These are phyloP conservation scores for Fusarium algeriense DNA, from an alignment of 2,329 filamentous ascomycete genomes.

Conservation along the genomic window DNA sequence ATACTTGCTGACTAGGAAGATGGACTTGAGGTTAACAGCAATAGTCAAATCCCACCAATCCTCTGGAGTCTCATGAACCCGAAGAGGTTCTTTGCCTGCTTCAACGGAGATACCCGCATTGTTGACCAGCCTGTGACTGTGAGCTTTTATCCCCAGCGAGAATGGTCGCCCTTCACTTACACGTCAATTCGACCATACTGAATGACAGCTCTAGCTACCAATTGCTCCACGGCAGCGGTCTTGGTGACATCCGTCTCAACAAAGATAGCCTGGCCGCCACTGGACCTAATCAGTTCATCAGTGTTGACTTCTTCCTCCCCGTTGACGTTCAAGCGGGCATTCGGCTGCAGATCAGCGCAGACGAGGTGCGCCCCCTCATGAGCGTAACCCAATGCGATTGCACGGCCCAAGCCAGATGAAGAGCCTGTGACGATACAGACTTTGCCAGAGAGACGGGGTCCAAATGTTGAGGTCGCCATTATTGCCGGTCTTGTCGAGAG, in stretches of 20 bases:
- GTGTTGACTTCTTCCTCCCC: conserved; percentile 48
- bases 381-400: conserved; percentile 59
- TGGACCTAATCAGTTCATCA: conserved; percentile 51
- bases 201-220: conserved; percentile 48
- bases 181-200: conserved; percentile 43
- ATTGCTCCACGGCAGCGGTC: conserved; percentile 51
- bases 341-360: conserved; percentile 55
- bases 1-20: conserved; percentile 60
- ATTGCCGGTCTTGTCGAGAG: rapidly evolving
- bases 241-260: conserved; percentile 58
- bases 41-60: conserved; percentile 59
- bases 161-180: conserved; percentile 24
- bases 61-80: conserved; percentile 61
- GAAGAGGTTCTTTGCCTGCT: conserved; percentile 49
- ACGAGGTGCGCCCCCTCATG: conserved; percentile 57
- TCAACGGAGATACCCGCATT: conserved; percentile 59
- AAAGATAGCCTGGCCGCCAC: conserved; percentile 56
- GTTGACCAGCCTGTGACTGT: conserved; percentile 49
- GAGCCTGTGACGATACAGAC: conserved; percentile 61
- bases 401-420: conserved; percentile 60
- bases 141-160: conserved; percentile 26
- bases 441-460: conserved; percentile 28
- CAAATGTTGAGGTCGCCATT: conserved; percentile 4
- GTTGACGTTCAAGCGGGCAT: conserved; percentile 44
- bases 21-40: conserved; percentile 53